phyloP scores from a whole-genome alignment of 1,284 basidiomycete genomes.

The Cerrena zonata region DNA sequence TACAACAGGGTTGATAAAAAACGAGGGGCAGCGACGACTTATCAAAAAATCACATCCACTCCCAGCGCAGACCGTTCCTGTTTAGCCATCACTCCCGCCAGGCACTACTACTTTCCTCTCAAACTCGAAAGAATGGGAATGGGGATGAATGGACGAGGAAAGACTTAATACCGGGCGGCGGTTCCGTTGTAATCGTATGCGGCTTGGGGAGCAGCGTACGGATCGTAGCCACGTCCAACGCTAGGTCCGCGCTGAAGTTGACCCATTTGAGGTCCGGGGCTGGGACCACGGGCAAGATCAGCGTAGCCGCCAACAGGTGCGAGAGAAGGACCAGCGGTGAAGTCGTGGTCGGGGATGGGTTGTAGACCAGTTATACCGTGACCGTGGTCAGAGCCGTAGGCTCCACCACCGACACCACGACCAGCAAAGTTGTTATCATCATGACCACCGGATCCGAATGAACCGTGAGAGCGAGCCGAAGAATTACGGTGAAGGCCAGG shows the following conservation, averaged over 20 bases:
- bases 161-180: constrained; percentile 23
- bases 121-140: neutral
- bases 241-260: constrained; percentile 45
- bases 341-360: constrained; percentile 71
- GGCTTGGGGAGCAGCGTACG: constrained; percentile 49
- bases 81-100: constrained; percentile 8
- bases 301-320: constrained; percentile 73
- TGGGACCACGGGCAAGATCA: constrained; percentile 64
- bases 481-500: constrained; percentile 46
- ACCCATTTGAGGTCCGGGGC: constrained; percentile 59
- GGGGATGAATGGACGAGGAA: too few relatives aligned
- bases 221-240: constrained; percentile 41
- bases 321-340: constrained; percentile 62
- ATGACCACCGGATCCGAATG: constrained; percentile 63
- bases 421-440: constrained; percentile 31
- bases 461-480: constrained; percentile 51
- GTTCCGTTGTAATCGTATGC: constrained; percentile 29
- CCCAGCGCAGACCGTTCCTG: constrained; percentile 10
- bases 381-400: constrained; percentile 22
- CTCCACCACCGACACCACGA: constrained; percentile 15
- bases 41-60: constrained; percentile 5
- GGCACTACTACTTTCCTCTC: constrained; percentile 6
- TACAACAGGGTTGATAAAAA: constrained; percentile 1
- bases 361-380: constrained; percentile 28
- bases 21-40: neutral